These are phyloP conservation scores for Salvia rosmarinus DNA, from an alignment of 257 asterid genomes.

Conservation along the genomic window DNA sequence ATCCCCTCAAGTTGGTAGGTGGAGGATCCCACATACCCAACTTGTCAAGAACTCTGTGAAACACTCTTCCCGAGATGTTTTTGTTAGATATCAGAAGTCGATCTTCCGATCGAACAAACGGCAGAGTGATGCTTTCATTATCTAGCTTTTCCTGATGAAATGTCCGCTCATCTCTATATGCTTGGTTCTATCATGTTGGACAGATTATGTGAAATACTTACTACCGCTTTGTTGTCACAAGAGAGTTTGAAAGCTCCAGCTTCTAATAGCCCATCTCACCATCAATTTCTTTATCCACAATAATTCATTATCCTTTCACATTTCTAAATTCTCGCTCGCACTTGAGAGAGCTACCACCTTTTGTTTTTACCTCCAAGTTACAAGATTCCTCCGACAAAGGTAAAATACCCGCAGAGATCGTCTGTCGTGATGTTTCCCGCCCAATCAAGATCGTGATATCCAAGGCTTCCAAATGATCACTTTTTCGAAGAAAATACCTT, in stretches of 20 bases:
- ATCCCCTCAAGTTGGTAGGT: too few relatives aligned
- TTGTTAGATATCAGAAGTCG: too few relatives aligned
- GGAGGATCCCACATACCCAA: too few relatives aligned
- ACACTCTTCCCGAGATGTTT: too few relatives aligned
- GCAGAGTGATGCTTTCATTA: too few relatives aligned
- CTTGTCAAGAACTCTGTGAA: too few relatives aligned
- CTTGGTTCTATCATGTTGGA: too few relatives aligned
- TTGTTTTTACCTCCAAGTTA: background rate
- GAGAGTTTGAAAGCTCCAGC: background rate
- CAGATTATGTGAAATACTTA: background rate
- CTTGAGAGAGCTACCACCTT: slow-evolving; percentile 10
- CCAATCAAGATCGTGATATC: background rate
- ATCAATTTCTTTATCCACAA: background rate
- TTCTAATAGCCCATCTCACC: too few relatives aligned
- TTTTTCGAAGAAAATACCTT: slow-evolving; percentile 12
- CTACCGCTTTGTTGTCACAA: background rate
- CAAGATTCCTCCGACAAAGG: background rate
- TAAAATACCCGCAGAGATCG: too few relatives aligned
- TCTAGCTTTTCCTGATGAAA: too few relatives aligned
- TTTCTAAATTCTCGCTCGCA: background rate
- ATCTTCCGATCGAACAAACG: too few relatives aligned
- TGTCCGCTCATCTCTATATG: too few relatives aligned
- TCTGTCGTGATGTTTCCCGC: background rate
- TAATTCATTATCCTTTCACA: background rate
- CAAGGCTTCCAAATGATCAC: background rate